Base-by-base conservation (phyloP, 805 yeast genomes). In the Metschnikowia gelsemii region DNA sequence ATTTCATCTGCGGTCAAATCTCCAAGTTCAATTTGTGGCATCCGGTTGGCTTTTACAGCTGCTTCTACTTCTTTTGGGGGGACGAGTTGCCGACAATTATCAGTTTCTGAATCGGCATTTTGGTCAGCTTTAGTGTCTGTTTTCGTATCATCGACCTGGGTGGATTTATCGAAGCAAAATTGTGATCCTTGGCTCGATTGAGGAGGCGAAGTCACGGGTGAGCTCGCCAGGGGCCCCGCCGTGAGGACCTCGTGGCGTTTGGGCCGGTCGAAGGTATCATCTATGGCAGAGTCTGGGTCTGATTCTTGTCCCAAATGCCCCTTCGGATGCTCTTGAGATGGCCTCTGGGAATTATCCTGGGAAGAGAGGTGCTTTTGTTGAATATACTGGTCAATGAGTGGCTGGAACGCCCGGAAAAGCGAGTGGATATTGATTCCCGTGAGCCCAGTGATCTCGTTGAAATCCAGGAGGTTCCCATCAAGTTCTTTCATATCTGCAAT, bases 151-250 rank as follows among this genome's bases (percentile, higher is more conserved):
- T 35, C 46, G 11, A 39, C 38, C 7, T 40, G 35, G 12, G 43
- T 40, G 25, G 35, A 34, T 21, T 40, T 40, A 11, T 40, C 43
- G 23, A 35, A 40, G 8, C 24, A 16, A 16, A 35, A 40, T 17
- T 25, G 42, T 0, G 50, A 45, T 26, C 36, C 49, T 19, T 46
- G 31, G 34, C 49, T 49, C 9, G 69, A 63, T 9, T 46, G 55
- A 1, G 71, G 70, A 3, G 69, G 69, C 2, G 69, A 59, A 3
- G 70, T 64, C 8, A 51, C 49, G 13, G 68, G 67, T 8, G 66
- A 56, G 21, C 38, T 31, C 12, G 27, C 23, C 14, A 43, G 40
- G 8, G 31, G 32, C 13, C 18, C 18, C 7, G 26, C 37, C 20
- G n/a, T 35, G 8, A 34, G 38, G 9, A 25, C 13, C 8, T n/a